Evolutionary conservation across 306 rosid species (phyloP), one percentile per base, ranked within the genome.

Genomic region (Cicer pinnatifidum): DNA sequence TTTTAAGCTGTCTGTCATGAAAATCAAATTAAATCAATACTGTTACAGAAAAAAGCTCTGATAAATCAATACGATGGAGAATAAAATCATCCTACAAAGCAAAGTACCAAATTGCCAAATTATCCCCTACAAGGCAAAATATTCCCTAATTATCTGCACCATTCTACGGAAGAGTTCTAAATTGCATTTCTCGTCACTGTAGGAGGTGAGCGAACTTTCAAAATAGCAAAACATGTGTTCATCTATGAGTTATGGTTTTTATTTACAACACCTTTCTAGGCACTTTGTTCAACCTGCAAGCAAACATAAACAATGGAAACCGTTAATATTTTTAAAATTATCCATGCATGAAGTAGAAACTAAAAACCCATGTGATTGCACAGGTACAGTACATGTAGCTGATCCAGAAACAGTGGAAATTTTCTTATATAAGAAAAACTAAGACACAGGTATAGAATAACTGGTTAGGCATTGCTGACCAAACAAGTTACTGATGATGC

Each of bases 221-320:
- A 74, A 81, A 73, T 69, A 75, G 76, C 82, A 64, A 79, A 38
- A 75, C 61, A 76, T 51, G 61, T 56, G 75, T 73, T 79, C 75
- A 69, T 11, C 52, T 62, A 15, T 17, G 53, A 9, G 72, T 71
- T 79, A 33, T 56, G 71, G 37, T 63, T 65, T 65, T 51, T 88
- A 82, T 91, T 82, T 86, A 84, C 89, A 87, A 70, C 37, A 61
- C 61, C 37, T 60, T 8, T 66, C 81, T 57, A 53, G 38, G 72
- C 73, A 69, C 33, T 67, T 71, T 76, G 84, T 78, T 75, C 78
- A 80, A 79, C 86, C 96, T 89, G 90, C 70, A 77, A 60, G 13
- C 46, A 83, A 83, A 81, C 13, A 67, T 38, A 71, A 80, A 41
- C 46, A 51, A 43, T 15, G 33, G 41, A 72, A 23, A 41, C 8